Percentiles rank a stretch among this genome's conserved stretches.
phyloP scores from a whole-genome alignment of 2,329 filamentous ascomycete genomes.

The Parastagonospora avenae region DNA sequence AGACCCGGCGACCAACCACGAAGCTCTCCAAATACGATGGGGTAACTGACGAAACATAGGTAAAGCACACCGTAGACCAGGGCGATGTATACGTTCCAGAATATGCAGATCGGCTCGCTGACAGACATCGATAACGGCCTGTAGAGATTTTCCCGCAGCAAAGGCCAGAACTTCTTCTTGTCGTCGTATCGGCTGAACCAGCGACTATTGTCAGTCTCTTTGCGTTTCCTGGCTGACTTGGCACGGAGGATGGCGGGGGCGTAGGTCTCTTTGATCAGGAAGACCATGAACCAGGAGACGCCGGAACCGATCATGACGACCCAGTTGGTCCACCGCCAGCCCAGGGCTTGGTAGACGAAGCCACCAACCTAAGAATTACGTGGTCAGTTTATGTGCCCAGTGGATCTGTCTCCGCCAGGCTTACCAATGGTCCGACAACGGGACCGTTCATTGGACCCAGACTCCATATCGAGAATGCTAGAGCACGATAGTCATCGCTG shows the following conservation, averaged over 20 bases:
- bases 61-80: conserved; percentile 87
- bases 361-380: conserved; percentile 68
- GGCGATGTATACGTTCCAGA: conserved; percentile 73
- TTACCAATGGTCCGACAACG: conserved; percentile 56
- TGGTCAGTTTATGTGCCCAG: background rate
- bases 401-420: background rate
- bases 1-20: conserved; percentile 78
- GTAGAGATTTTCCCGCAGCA: conserved; percentile 76
- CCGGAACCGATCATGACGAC: conserved; percentile 66
- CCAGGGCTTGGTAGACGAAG: conserved; percentile 76
- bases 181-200: conserved; percentile 85
- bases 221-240: conserved; percentile 72
- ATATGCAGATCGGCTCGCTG: conserved; percentile 85
- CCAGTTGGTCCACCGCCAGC: conserved; percentile 91
- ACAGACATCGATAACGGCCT: conserved; percentile 78
- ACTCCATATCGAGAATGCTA: conserved; percentile 83
- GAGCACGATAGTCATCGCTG: conserved; percentile 76
- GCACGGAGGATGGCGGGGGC: conserved; percentile 70
- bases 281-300: conserved; percentile 63
- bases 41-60: conserved; percentile 89
- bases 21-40: conserved; percentile 75
- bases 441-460: conserved; percentile 82
- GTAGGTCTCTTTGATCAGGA: conserved; percentile 77
- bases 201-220: conserved; percentile 74
- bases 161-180: conserved; percentile 64